Conservation (phyloP, 495 filamentous ascomycete genomes). For the Symbiotaphrina buchneri region DNA sequence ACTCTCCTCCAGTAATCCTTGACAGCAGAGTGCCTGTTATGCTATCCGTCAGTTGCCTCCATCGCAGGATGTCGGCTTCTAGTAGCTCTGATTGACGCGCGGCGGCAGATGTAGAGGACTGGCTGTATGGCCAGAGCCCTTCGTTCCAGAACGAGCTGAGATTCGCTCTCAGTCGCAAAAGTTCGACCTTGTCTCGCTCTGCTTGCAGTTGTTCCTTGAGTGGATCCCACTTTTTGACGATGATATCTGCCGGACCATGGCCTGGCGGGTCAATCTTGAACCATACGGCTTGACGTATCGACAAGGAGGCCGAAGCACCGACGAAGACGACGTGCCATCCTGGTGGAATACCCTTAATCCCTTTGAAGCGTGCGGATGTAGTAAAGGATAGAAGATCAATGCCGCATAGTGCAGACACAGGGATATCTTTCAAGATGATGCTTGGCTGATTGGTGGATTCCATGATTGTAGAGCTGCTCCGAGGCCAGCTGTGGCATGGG, state of each 20-base stretch:
- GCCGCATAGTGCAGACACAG: slow-evolving; percentile 3
- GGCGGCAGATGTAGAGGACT: slow-evolving; percentile 6
- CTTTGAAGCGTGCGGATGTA: slow-evolving; percentile 16
- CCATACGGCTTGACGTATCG: slow-evolving; percentile 35
- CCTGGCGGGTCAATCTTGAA: slow-evolving; percentile 16
- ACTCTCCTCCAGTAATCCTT: slow-evolving; percentile 20
- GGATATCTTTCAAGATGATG: slow-evolving; percentile 1
- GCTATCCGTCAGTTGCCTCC: slow-evolving; percentile 21
- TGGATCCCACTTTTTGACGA: slow-evolving; percentile 35
- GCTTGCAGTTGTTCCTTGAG: slow-evolving; percentile 12
- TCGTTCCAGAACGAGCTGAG: slow-evolving; percentile 19
- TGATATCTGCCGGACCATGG: slow-evolving; percentile 14
- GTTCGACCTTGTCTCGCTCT: slow-evolving; percentile 10
- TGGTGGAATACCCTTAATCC: slow-evolving; percentile 33
- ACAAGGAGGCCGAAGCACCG: slow-evolving; percentile 17
- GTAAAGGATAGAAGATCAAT: slow-evolving; percentile 6
- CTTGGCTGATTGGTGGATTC: too few species aligned
- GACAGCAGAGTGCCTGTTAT: slow-evolving; percentile 22
- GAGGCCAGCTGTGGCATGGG: too few species aligned
- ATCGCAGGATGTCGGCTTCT: too few species aligned
- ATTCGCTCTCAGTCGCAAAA: slow-evolving; percentile 16
- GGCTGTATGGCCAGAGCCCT: slow-evolving; percentile 18
- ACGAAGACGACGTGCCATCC: slow-evolving; percentile 36
- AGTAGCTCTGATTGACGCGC: too few species aligned
- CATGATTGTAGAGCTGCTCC: too few species aligned